These are phyloP conservation scores for Fomitopsis schrenkii DNA, from an alignment of 1,284 basidiomycete genomes.

Conservation along the genomic window DNA sequence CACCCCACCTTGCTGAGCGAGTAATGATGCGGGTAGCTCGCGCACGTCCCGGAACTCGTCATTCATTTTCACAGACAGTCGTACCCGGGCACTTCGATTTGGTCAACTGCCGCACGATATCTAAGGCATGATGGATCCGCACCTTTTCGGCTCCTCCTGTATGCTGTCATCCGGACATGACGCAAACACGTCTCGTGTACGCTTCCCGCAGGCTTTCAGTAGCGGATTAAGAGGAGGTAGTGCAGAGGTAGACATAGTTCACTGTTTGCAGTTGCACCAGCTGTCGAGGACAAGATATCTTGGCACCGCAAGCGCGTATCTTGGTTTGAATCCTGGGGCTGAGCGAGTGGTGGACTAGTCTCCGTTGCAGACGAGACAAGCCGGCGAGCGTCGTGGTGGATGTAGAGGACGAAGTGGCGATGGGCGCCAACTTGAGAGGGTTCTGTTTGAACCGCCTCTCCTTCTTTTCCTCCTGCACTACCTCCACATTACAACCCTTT, in stretches of 20 bases:
- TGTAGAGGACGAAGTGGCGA: too few species aligned
- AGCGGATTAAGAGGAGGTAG: constrained; percentile 69
- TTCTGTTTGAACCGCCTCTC: too few species aligned
- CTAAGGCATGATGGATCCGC: constrained; percentile 7
- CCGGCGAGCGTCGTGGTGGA: too few species aligned
- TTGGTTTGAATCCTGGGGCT: background rate
- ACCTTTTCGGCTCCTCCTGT: constrained; percentile 70
- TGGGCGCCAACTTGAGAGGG: too few species aligned
- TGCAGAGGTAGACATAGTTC: constrained; percentile 36
- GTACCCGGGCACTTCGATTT: constrained; percentile 52
- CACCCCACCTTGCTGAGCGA: constrained; percentile 77
- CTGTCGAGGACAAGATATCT: too few species aligned
- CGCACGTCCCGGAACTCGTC: constrained; percentile 89
- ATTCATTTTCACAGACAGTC: constrained; percentile 71
- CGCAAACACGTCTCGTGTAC: constrained; percentile 67
- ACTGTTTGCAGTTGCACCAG: too few species aligned
- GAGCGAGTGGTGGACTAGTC: too few species aligned
- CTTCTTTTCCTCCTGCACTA: too few species aligned
- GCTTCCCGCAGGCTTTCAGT: constrained; percentile 56
- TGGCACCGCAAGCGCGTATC: too few species aligned
- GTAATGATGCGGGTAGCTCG: constrained; percentile 77
- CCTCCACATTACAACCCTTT: too few species aligned
- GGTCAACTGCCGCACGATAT: background rate
- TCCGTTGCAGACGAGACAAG: too few species aligned
- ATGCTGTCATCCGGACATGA: constrained; percentile 56